phyloP scores from a whole-genome alignment of 1,284 basidiomycete genomes.

The Coriolopsis trogii region DNA sequence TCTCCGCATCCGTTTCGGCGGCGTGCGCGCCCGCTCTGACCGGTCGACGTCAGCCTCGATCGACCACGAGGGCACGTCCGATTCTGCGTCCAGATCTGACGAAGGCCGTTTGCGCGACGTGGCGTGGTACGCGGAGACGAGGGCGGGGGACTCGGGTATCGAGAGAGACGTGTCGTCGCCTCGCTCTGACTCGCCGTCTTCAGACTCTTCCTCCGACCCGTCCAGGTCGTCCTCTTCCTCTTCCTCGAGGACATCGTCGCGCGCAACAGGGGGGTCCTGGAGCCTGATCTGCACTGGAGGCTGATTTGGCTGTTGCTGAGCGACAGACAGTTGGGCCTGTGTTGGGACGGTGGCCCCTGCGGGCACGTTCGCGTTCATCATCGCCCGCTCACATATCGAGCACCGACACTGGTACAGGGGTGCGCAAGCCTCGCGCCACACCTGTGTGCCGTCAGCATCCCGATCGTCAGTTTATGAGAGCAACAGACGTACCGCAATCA shows the following conservation, averaged over 20 bases:
- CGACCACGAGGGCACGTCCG: constrained; percentile 12
- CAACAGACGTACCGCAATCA: constrained; percentile 60
- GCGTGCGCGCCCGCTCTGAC: constrained; percentile 25
- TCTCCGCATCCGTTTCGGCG: constrained; percentile 36
- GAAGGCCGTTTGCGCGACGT: no score
- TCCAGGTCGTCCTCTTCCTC: constrained; percentile 25
- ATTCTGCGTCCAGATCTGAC: constrained; percentile 22
- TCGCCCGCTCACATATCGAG: constrained; percentile 67
- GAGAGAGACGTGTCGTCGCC: no score
- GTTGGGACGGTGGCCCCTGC: constrained; percentile 31
- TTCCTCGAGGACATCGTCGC: constrained; percentile 18
- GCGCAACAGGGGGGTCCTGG: constrained; percentile 15
- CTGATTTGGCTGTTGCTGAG: constrained; percentile 15
- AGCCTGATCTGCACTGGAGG: constrained; percentile 24
- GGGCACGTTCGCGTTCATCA: constrained; percentile 46
- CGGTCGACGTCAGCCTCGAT: constrained; percentile 4
- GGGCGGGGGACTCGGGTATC: no score
- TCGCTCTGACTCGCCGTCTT: constrained; percentile 26
- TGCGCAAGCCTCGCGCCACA: constrained; percentile 72
- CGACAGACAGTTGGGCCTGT: constrained; percentile 18
- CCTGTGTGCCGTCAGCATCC: no score
- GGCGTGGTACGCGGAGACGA: no score
- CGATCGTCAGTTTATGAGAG: no score
- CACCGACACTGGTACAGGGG: constrained; percentile 74
- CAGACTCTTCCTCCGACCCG: constrained; percentile 21